Evolutionary conservation across 306 rosid genomes (phyloP).

Genomic region (Notholithocarpus densiflorus): DNA sequence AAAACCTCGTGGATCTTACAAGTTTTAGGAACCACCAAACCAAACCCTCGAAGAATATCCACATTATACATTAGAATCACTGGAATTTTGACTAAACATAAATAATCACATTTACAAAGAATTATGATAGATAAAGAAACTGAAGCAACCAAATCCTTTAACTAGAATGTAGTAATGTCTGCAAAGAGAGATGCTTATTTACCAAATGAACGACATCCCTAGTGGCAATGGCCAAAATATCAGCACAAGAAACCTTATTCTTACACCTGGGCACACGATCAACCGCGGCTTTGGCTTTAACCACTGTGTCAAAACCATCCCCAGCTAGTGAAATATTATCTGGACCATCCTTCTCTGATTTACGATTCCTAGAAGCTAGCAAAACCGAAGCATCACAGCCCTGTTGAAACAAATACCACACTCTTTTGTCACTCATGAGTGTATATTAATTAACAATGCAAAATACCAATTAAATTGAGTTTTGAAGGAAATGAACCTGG

Average conservation of each 20-base stretch:
- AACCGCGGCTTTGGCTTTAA: conserved; percentile 78
- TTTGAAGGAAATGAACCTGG: conserved; percentile 32
- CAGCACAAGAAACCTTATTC: conserved; percentile 91
- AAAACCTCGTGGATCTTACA: too few species aligned
- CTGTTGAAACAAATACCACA: conserved; percentile 23
- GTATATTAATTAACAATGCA: neutral
- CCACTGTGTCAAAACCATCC: conserved; percentile 91
- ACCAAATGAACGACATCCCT: conserved; percentile 77
- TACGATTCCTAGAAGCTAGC: conserved; percentile 45
- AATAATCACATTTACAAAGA: too few species aligned
- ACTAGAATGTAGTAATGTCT: too few species aligned
- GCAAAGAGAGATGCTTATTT: conserved; percentile 3
- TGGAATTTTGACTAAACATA: too few species aligned
- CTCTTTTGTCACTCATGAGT: neutral
- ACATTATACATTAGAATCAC: too few species aligned
- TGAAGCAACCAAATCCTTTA: too few species aligned
- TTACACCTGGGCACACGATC: conserved; percentile 59
- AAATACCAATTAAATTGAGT: neutral
- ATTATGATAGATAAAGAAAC: too few species aligned
- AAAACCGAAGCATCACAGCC: conserved; percentile 94
- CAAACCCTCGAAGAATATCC: too few species aligned
- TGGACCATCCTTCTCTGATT: conserved; percentile 63
- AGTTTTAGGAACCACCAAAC: too few species aligned
- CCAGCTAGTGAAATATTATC: conserved; percentile 76
- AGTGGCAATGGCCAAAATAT: conserved; percentile 83